Evolutionary conservation across 176 grass and related monocot species (phyloP).

Genomic region (Bolboschoenus planiculmis): DNA sequence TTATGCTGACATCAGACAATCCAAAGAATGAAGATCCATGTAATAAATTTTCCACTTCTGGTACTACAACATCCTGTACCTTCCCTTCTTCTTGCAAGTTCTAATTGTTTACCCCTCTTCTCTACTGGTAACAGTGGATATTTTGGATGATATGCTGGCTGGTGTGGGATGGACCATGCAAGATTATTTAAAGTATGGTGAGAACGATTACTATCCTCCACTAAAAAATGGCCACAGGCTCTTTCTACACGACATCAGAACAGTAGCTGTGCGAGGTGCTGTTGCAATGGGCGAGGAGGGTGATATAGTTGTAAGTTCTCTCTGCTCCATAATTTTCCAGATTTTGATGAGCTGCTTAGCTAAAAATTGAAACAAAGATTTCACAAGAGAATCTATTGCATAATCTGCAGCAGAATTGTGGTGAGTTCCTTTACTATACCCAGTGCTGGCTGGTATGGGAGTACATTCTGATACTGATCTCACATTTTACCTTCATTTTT

Average conservation of each 20-base stretch:
- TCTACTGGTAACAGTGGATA: constrained; percentile 63
- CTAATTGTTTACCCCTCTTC: constrained; percentile 2
- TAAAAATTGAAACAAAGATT: neutral
- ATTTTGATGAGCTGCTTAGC: neutral
- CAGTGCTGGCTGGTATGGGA: neutral
- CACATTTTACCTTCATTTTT: neutral
- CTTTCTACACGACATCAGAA: constrained; percentile 90
- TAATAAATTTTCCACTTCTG: constrained; percentile 23
- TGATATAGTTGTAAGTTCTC: constrained; percentile 81
- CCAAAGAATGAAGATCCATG: constrained; percentile 91
- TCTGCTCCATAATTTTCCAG: neutral
- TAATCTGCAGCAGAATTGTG: neutral
- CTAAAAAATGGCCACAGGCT: constrained; percentile 87
- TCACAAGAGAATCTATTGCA: neutral
- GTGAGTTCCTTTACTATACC: neutral
- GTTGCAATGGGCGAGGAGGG: constrained; percentile 97
- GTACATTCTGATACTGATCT: neutral
- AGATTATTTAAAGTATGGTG: constrained; percentile 89
- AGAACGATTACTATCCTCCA: constrained; percentile 96
- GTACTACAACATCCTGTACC: neutral
- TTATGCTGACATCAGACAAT: constrained; percentile 97
- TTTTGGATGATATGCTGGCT: constrained; percentile 94
- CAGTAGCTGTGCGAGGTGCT: constrained; percentile 78
- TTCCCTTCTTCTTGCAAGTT: constrained; percentile 24
- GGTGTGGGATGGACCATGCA: constrained; percentile 95